Percentiles rank a stretch among this genome's conserved stretches.
Evolutionary conservation across 169 alveolate genomes (phyloP).

Genomic region (Plasmodium gaboni): DNA sequence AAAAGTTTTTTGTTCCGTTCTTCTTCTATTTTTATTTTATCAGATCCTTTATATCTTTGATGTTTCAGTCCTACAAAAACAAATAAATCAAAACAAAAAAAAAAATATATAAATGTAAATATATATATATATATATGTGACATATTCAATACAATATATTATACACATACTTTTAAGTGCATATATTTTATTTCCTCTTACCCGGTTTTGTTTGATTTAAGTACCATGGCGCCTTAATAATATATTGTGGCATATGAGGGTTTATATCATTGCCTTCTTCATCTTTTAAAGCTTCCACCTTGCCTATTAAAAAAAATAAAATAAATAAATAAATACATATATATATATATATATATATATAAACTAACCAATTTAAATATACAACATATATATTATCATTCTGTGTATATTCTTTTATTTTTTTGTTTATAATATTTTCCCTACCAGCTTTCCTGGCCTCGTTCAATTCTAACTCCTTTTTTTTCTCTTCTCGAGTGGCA

Average conservation of each 20-base stretch:
- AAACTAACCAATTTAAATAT: background rate
- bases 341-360: background rate
- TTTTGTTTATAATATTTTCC: background rate
- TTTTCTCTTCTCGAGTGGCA: constrained; percentile 80
- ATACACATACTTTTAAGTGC: background rate
- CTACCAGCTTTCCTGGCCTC: constrained; percentile 82
- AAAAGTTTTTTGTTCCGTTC: constrained; percentile 79
- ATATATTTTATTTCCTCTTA: constrained; percentile 12
- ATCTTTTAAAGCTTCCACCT: constrained; percentile 79
- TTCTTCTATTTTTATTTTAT: constrained; percentile 76
- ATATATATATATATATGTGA: background rate
- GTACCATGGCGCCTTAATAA: constrained; percentile 92
- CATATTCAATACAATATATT: background rate
- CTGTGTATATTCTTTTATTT: background rate
- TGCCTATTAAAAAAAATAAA: constrained; percentile 24
- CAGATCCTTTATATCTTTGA: constrained; percentile 82
- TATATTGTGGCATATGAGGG: constrained; percentile 91
- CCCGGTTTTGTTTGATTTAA: constrained; percentile 83
- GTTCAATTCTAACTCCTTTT: constrained; percentile 79
- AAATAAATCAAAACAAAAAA: constrained; percentile 1
- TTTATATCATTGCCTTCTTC: constrained; percentile 84
- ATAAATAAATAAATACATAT: background rate
- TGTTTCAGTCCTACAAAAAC: constrained; percentile 81
- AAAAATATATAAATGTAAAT: background rate
- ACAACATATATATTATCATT: background rate